Evolutionary conservation across 1,284 basidiomycete species (phyloP).

Genomic region (Malassezia vespertilionis): DNA sequence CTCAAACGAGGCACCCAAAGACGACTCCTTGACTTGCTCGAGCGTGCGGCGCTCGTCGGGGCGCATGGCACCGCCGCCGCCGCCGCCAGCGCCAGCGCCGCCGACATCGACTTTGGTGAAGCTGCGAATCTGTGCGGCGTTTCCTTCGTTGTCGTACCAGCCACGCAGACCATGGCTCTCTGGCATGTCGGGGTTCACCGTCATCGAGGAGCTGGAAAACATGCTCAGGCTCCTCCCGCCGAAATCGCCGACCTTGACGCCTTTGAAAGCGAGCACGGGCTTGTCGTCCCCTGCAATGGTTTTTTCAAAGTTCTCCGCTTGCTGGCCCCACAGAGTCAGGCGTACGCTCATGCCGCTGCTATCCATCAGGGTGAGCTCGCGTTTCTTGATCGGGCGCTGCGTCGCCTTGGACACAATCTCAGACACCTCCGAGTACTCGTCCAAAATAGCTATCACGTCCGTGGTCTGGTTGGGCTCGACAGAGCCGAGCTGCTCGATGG

Average conservation of each 20-base stretch:
- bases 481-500: slow-evolving; percentile 38
- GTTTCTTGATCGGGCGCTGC: slow-evolving; percentile 42
- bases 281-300: slow-evolving; percentile 35
- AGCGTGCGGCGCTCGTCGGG: slow-evolving; percentile 55
- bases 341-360: slow-evolving; percentile 67
- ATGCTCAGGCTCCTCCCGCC: slow-evolving; percentile 66
- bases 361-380: slow-evolving; percentile 63
- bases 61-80: slow-evolving; percentile 48
- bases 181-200: slow-evolving; percentile 71
- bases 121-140: slow-evolving; percentile 28
- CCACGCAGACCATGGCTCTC: slow-evolving; percentile 77
- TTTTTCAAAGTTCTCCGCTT: slow-evolving; percentile 65
- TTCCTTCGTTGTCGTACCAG: slow-evolving; percentile 57
- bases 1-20: slow-evolving; percentile 64
- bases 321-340: slow-evolving; percentile 89
- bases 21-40: slow-evolving; percentile 68
- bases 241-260: slow-evolving; percentile 87
- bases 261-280: slow-evolving; percentile 65
- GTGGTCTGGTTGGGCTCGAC: slow-evolving; percentile 48
- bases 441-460: slow-evolving; percentile 41
- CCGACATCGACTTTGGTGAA: slow-evolving; percentile 50
- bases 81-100: slow-evolving; percentile 21
- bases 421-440: slow-evolving; percentile 36
- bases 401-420: slow-evolving; percentile 44
- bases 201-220: slow-evolving; percentile 53